These are phyloP conservation scores for Suillus weaverae DNA, from an alignment of 768 basidiomycete genomes.

Conservation along the genomic window DNA sequence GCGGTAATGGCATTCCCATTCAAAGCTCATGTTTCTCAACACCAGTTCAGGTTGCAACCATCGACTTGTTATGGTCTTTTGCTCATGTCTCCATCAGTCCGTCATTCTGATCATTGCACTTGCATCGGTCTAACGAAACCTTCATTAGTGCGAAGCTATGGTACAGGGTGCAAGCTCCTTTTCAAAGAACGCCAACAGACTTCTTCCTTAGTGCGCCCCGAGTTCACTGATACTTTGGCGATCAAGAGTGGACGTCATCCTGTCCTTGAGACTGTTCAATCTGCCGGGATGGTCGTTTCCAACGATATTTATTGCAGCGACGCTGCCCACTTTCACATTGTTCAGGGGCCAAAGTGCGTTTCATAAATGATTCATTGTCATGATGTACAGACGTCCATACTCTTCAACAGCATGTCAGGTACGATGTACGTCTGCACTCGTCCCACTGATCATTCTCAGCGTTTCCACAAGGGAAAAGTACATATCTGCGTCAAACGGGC, in stretches of 20 bases:
- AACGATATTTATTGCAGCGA: constrained; percentile 92
- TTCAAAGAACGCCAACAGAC: neutral
- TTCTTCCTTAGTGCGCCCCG: constrained; percentile 68
- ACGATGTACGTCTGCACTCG: constrained; percentile 14
- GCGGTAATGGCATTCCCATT: constrained; percentile 47
- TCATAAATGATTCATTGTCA: neutral
- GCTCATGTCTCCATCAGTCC: constrained; percentile 79
- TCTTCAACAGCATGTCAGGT: constrained; percentile 58
- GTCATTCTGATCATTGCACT: constrained; percentile 23
- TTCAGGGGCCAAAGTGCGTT: constrained; percentile 86
- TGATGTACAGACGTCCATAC: neutral
- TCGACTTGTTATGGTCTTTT: constrained; percentile 91
- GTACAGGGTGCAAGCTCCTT: constrained; percentile 24
- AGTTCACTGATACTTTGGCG: constrained; percentile 87
- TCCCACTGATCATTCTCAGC: neutral
- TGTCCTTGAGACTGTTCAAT: constrained; percentile 72
- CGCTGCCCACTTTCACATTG: constrained; percentile 83
- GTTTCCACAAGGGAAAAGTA: constrained; percentile 75
- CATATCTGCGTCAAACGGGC: constrained; percentile 86
- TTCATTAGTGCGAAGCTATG: constrained; percentile 49
- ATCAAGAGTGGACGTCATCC: constrained; percentile 91
- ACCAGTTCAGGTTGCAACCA: constrained; percentile 64
- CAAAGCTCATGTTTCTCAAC: neutral
- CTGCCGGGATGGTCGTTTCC: constrained; percentile 69
- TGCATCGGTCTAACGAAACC: neutral